phyloP scores from a whole-genome alignment of 768 basidiomycete genomes.

The Xerocomellus intermedius region DNA sequence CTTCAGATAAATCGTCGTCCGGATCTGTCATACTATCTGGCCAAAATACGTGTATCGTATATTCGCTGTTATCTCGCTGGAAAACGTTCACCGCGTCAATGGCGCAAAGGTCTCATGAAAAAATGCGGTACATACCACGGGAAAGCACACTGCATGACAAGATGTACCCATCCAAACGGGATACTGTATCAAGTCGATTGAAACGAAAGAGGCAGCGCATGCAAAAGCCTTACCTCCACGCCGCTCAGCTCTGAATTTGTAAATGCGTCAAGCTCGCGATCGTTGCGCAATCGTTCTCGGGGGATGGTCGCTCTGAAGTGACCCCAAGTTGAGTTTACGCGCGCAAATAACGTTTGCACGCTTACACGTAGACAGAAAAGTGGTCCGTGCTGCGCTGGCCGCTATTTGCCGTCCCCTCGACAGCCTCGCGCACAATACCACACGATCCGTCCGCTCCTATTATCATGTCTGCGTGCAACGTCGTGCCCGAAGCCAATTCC shows the following conservation, averaged over 20 bases:
- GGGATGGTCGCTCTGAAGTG: constrained; percentile 39
- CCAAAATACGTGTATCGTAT: constrained; percentile 37
- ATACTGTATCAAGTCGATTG: constrained; percentile 5
- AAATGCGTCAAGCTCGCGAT: constrained; percentile 37
- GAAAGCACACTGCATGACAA: constrained; percentile 14
- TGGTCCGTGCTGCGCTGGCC: constrained; percentile 24
- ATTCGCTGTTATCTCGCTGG: constrained; percentile 36
- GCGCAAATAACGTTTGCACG: not conserved
- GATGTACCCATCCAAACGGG: constrained; percentile 23
- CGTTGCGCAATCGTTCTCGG: constrained; percentile 37
- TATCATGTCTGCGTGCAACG: constrained; percentile 46
- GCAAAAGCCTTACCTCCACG: constrained; percentile 7
- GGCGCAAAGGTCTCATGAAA: not conserved
- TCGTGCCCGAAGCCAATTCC: constrained; percentile 40
- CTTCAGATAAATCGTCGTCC: constrained; percentile 15
- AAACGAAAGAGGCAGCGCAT: not conserved
- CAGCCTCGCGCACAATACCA: constrained; percentile 38
- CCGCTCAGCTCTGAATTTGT: constrained; percentile 14
- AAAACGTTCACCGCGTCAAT: not conserved
- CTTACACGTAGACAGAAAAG: constrained; percentile 43
- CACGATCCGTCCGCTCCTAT: constrained; percentile 57
- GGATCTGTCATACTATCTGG: constrained; percentile 34
- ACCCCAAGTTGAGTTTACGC: constrained; percentile 2
- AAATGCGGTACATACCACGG: constrained; percentile 11
- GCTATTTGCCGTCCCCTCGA: constrained; percentile 29